Evolutionary conservation across 2,329 filamentous ascomycete genomes (phyloP).

Genomic region (Fusarium sp.): DNA sequence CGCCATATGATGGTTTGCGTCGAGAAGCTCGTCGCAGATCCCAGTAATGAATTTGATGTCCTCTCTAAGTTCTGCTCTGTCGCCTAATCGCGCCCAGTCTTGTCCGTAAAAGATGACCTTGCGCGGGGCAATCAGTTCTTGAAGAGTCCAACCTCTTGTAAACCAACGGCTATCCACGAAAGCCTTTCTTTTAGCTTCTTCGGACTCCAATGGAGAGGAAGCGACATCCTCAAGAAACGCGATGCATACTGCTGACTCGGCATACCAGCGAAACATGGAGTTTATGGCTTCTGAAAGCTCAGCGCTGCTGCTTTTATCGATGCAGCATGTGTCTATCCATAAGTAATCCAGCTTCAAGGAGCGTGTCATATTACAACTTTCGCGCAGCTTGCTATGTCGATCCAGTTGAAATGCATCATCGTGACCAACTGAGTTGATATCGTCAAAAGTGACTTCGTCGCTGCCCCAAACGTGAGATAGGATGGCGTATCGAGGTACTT

Average conservation of each 20-base stretch:
- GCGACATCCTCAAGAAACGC: constrained; percentile 48
- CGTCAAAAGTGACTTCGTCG: constrained; percentile 45
- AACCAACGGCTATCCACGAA: constrained; percentile 48
- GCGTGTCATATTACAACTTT: constrained; percentile 40
- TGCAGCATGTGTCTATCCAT: constrained; percentile 55
- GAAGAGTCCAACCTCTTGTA: constrained; percentile 51
- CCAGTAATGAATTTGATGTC: constrained; percentile 39
- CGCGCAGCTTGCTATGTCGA: constrained; percentile 42
- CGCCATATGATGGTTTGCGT: constrained; percentile 24
- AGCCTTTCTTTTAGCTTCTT: not conserved
- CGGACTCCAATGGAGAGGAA: not conserved
- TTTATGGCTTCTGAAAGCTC: constrained; percentile 54
- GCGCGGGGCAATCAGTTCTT: constrained; percentile 51
- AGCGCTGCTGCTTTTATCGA: constrained; percentile 53
- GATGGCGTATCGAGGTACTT: constrained; percentile 46
- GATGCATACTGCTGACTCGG: constrained; percentile 47
- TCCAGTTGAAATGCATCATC: constrained; percentile 9
- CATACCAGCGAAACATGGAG: constrained; percentile 56
- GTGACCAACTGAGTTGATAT: constrained; percentile 16
- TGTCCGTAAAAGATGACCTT: constrained; percentile 47
- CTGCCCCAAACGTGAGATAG: constrained; percentile 50
- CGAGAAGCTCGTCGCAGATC: constrained; percentile 40
- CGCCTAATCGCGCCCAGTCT: constrained; percentile 43
- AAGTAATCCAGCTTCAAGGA: constrained; percentile 44
- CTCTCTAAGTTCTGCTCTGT: constrained; percentile 37